A percentile compares a stretch with the other conserved stretches of the same genome.
Evolutionary conservation across 139 green algal species (phyloP).

Genomic region (Chlamydomonas sphaeroides): DNA sequence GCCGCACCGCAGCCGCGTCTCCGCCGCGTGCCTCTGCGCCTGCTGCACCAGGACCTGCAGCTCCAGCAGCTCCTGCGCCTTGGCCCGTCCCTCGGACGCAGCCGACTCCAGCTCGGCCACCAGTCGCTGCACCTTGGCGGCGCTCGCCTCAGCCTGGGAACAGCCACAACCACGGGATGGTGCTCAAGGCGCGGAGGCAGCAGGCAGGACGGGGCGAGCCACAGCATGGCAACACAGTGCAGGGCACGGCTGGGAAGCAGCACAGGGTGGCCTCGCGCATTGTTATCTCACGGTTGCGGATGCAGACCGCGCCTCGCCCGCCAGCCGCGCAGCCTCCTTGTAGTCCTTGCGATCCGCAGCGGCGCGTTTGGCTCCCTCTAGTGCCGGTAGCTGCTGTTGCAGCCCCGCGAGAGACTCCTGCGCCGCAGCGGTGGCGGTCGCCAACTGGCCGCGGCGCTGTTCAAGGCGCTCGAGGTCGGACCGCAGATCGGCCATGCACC

Average conservation of each 20-base stretch:
- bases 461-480: not conserved
- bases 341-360: conserved; percentile 58
- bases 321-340: not conserved
- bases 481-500: not conserved
- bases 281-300: not conserved
- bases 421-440: not conserved
- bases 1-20: conserved; percentile 15
- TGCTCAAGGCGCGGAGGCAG: no score
- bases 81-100: no score
- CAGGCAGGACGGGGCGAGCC: not conserved
- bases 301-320: not conserved
- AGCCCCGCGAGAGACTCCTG: not conserved
- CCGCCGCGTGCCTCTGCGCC: conserved; percentile 17
- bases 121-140: no score
- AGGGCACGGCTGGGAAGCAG: no score
- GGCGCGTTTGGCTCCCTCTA: conserved; percentile 69
- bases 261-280: no score
- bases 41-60: conserved; percentile 1
- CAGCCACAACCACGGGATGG: no score
- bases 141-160: no score
- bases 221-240: no score
- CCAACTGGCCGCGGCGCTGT: not conserved
- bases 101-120: no score
- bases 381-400: conserved; percentile 48
- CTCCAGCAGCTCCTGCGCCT: conserved; percentile 37